These are phyloP conservation scores for Purpureocillium lavendulum DNA, from an alignment of 2,329 filamentous ascomycete species.

Conservation along the genomic window DNA sequence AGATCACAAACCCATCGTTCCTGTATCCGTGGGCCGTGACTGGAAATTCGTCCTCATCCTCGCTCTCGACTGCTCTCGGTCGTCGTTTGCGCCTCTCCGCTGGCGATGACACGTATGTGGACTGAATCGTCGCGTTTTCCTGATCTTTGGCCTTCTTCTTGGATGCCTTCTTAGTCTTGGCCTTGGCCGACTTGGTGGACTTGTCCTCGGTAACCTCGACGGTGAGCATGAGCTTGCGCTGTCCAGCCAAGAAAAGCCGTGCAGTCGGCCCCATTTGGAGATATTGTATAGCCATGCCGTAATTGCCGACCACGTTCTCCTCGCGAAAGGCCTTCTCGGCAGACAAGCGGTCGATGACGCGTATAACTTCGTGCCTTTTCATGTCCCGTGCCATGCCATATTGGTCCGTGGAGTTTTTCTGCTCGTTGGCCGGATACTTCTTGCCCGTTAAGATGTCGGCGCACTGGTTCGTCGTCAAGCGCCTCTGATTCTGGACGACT, in stretches of 20 bases:
- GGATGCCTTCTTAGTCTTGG: constrained; percentile 24
- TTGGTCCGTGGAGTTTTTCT: constrained; percentile 44
- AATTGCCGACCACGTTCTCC: constrained; percentile 42
- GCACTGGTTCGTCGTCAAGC: constrained; percentile 69
- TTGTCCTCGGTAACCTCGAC: constrained; percentile 26
- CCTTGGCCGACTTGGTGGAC: constrained; percentile 19
- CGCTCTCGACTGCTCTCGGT: constrained; percentile 15
- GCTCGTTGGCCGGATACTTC: constrained; percentile 49
- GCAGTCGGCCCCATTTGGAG: constrained; percentile 40
- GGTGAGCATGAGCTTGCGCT: constrained; percentile 35
- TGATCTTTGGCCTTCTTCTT: constrained; percentile 26
- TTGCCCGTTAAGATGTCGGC: constrained; percentile 77
- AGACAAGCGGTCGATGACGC: constrained; percentile 71
- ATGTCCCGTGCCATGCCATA: constrained; percentile 63
- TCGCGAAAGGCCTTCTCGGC: constrained; percentile 68
- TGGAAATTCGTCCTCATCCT: constrained; percentile 28
- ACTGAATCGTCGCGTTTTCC: constrained; percentile 31
- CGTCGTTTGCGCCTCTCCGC: constrained; percentile 25
- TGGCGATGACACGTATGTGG: constrained; percentile 45
- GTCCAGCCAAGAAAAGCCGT: constrained; percentile 32
- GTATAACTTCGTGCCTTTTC: constrained; percentile 69
- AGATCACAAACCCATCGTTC: constrained; percentile 40
- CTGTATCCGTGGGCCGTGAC: constrained; percentile 38
- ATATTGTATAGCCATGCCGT: constrained; percentile 68
- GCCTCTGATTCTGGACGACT: constrained; percentile 52